Base-by-base conservation (phyloP, 2,329 filamentous ascomycete species). In the Pezicula radicicola region DNA sequence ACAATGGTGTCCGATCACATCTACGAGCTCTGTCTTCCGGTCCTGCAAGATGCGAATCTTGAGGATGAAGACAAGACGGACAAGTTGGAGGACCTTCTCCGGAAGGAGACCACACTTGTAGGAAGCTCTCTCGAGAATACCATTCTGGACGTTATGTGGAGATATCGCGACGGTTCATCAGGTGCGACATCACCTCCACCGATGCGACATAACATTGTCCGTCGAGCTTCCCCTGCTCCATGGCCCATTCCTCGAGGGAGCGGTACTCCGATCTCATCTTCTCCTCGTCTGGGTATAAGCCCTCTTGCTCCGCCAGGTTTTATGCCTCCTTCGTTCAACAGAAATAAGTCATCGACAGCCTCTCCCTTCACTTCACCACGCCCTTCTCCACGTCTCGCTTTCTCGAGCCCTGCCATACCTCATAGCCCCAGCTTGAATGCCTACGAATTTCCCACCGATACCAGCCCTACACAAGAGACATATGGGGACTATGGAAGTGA, bases 31-130 rank as follows among this genome's bases (percentile, higher is more conserved):
- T 96, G 91, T 70, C 83, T 95, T 68, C 89, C 91, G 48, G 83
- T 97, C 66, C 81, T 99, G 58, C 86, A 94, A 74, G 87, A 97
- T 72, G 75, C 84, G 53, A 78, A 80, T 50, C 78, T 96, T 55
- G 90, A 96, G 63, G 94, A 97, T 58, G 94, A 99, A 72, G 93
- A 97, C 66, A 96, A 94, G 77, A 93, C 89, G 46, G 93, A 97
- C 72, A 89, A 83, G 72, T 78, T 97, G 49, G 92, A 97, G 73
- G 88, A 91, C 60, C 78, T 97, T 49, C 78, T 97, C 63, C 87
- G 85, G 71, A 86, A 85, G 61, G 85, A 92, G 72, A 91, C 91
- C 7, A 80, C 77, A 28, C 76, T 97, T 60, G 81, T 80, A 16
- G 93, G 91, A 53, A 76, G 85, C 59, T 81, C 86, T 19, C 80